A percentile compares a stretch with the other conserved stretches of the same genome.
These are phyloP conservation scores for Sequoia sempervirens DNA, from an alignment of 75 land plant genomes.

Conservation along the genomic window DNA sequence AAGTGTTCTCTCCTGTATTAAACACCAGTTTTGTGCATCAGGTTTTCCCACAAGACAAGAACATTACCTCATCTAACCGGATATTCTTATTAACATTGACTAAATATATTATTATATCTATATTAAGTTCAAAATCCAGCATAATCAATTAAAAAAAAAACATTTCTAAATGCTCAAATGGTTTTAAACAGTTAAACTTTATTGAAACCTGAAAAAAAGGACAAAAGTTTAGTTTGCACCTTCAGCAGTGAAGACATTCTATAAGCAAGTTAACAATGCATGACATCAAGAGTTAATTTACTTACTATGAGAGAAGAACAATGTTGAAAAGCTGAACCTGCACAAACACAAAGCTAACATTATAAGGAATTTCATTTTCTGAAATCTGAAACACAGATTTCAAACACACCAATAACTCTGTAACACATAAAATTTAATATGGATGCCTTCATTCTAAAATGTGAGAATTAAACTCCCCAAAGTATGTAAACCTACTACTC, in stretches of 20 bases:
- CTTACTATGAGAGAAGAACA: conserved; percentile 90
- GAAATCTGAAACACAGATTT: neutral
- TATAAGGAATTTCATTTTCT: neutral
- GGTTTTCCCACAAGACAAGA: neutral
- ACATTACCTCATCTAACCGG: neutral
- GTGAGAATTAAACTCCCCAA: too few species aligned
- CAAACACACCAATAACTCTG: neutral
- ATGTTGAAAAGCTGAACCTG: conserved; percentile 93
- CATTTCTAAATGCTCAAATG: neutral
- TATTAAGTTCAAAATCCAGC: neutral
- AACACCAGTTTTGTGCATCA: neutral
- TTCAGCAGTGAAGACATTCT: neutral
- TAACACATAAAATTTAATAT: too few species aligned
- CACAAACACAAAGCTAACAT: conserved; percentile 12
- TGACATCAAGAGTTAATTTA: conserved; percentile 3
- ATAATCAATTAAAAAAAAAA: neutral
- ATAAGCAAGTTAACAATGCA: neutral
- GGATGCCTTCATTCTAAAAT: too few species aligned
- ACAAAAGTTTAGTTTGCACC: neutral
- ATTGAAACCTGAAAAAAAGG: neutral
- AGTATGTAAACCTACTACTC: too few species aligned
- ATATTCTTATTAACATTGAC: neutral
- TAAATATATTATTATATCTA: neutral
- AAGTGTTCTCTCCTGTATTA: conserved; percentile 56
- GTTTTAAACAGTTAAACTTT: neutral